phyloP scores from a whole-genome alignment of 2,329 filamentous ascomycete species.

The Penicillium crustosum region DNA sequence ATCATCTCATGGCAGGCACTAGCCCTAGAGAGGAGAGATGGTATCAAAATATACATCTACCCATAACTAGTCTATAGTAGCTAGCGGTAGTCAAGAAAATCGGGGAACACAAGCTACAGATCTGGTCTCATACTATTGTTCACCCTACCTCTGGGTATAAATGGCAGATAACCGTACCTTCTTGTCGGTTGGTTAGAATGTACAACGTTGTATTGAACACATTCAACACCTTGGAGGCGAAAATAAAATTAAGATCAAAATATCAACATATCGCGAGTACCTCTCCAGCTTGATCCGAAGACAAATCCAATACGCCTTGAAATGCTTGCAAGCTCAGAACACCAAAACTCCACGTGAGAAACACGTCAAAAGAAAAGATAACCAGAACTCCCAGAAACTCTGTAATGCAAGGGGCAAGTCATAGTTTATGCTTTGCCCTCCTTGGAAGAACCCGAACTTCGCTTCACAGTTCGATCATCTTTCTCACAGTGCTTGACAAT shows the following conservation, averaged over 20 bases:
- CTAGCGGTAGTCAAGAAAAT: background rate
- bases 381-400: slow-evolving; percentile 23
- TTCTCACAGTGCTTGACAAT: slow-evolving; percentile 88
- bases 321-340: slow-evolving; percentile 14
- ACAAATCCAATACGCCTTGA: slow-evolving; percentile 14
- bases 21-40: no score
- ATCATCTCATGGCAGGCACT: background rate
- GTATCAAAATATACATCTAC: background rate
- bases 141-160: background rate
- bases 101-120: background rate
- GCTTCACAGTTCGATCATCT: slow-evolving; percentile 47
- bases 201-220: background rate
- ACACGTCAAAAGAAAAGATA: slow-evolving; percentile 14
- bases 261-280: slow-evolving; percentile 19
- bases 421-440: slow-evolving; percentile 31
- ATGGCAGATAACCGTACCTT: background rate
- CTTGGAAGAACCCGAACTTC: slow-evolving; percentile 43
- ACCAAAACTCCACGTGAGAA: slow-evolving; percentile 19
- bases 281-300: slow-evolving; percentile 15
- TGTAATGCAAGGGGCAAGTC: slow-evolving; percentile 10
- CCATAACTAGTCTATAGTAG: background rate
- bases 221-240: slow-evolving; percentile 9
- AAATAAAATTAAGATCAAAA: slow-evolving; percentile 21
- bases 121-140: background rate
- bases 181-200: background rate